Conservation (phyloP, 2,329 filamentous ascomycete genomes). For the Tolypocladium pustulatum region DNA sequence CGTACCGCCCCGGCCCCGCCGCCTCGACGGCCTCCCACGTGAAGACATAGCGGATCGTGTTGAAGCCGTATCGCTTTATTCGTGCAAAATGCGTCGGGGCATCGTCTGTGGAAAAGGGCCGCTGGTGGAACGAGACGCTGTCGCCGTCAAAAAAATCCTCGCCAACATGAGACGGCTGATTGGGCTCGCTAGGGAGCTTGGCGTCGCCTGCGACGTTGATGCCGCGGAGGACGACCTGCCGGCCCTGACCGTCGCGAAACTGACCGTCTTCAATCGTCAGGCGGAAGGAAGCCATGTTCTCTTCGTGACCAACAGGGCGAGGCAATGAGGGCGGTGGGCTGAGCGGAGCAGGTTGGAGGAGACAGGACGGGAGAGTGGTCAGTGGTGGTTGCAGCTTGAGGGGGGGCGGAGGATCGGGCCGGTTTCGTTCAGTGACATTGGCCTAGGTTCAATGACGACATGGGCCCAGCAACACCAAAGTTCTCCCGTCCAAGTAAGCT, state of each 20-base stretch:
- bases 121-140: conserved; percentile 75
- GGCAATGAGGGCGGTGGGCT: not conserved
- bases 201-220: conserved; percentile 90
- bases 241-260: conserved; percentile 72
- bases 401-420: not conserved
- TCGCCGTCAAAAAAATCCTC: conserved; percentile 88
- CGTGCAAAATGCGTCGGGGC: conserved; percentile 79
- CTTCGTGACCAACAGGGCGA: not conserved
- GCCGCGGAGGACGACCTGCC: conserved; percentile 80
- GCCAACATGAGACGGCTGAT: conserved; percentile 68
- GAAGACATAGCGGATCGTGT: conserved; percentile 92
- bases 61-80: conserved; percentile 84
- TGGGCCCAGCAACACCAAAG: not conserved
- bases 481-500: too few species aligned
- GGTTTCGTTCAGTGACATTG: not conserved
- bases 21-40: conserved; percentile 99
- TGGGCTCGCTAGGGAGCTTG: conserved; percentile 75
- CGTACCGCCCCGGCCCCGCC: conserved; percentile 79
- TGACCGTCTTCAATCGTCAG: conserved; percentile 75
- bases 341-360: not conserved
- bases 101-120: conserved; percentile 75
- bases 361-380: not conserved
- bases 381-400: not conserved
- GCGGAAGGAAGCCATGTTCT: conserved; percentile 59
- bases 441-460: not conserved